Evolutionary conservation across 2,329 filamentous ascomycete species (phyloP).

Genomic region (Hypoxylon sp.): DNA sequence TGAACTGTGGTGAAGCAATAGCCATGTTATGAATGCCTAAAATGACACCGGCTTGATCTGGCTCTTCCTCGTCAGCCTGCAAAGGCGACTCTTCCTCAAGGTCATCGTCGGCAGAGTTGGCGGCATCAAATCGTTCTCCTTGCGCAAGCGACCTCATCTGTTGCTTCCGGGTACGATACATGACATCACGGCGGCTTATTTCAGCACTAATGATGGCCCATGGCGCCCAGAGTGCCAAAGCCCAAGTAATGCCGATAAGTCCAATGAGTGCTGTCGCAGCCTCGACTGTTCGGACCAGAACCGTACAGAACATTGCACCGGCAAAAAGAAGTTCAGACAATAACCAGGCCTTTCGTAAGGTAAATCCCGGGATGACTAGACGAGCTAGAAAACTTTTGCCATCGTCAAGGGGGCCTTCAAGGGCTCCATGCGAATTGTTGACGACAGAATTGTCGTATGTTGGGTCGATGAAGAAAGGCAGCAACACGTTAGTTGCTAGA

Average conservation of each 20-base stretch:
- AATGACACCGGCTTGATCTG: conserved; percentile 89
- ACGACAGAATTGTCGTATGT: conserved; percentile 73
- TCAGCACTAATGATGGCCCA: conserved; percentile 96
- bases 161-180: conserved; percentile 59
- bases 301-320: conserved; percentile 84
- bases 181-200: conserved; percentile 84
- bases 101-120: conserved; percentile 47
- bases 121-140: conserved; percentile 36
- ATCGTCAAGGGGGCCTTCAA: conserved; percentile 55
- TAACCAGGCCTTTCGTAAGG: conserved; percentile 90
- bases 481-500: conserved; percentile 82
- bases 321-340: conserved; percentile 88
- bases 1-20: conserved; percentile 90
- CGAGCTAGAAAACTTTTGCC: conserved; percentile 67
- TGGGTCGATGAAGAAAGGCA: conserved; percentile 88
- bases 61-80: conserved; percentile 70
- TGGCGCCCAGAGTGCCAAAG: conserved; percentile 92
- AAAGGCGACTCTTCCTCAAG: conserved; percentile 52
- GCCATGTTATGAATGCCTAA: conserved; percentile 97
- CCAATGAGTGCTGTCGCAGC: conserved; percentile 84
- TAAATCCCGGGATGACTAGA: conserved; percentile 85
- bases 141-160: conserved; percentile 51
- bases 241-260: conserved; percentile 91
- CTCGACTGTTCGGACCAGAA: conserved; percentile 80
- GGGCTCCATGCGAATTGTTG: conserved; percentile 54